Conservation (phyloP, 2,329 filamentous ascomycete species). For the Seiridium unicorne region DNA sequence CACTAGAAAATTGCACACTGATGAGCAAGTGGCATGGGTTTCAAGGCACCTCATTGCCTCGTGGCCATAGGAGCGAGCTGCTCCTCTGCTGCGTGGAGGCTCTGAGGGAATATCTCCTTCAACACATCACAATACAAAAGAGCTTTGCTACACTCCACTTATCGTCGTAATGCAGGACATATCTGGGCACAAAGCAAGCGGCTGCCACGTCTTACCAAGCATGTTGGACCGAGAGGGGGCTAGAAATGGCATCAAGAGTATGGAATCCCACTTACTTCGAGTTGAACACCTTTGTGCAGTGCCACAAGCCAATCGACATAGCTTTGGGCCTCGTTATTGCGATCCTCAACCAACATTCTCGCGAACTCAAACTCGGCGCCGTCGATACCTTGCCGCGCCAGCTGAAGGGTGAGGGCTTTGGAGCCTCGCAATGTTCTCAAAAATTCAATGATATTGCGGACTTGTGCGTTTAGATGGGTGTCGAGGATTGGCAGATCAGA, state of each 20-base stretch:
- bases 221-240: too few species aligned
- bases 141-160: too few species aligned
- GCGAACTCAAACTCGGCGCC: constrained; percentile 98
- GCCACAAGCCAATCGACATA: constrained; percentile 99
- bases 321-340: constrained; percentile 95
- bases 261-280: constrained; percentile 62
- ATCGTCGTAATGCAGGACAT: too few species aligned
- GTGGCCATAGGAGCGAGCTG: too few species aligned
- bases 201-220: too few species aligned
- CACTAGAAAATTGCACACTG: too few species aligned
- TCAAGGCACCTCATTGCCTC: too few species aligned
- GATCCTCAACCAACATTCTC: constrained; percentile 83
- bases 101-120: too few species aligned
- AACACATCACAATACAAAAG: too few species aligned
- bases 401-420: constrained; percentile 84
- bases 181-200: too few species aligned
- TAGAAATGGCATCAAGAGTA: background rate
- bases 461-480: constrained; percentile 91
- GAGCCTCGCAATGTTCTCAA: constrained; percentile 76
- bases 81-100: too few species aligned
- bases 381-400: constrained; percentile 89
- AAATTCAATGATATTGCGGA: constrained; percentile 89
- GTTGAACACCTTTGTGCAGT: constrained; percentile 86
- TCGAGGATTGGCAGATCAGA: constrained; percentile 80
- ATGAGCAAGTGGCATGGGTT: too few species aligned